Evolutionary conservation across 1,284 basidiomycete genomes (phyloP), one percentile per base, ranked within the genome.

Genomic region (Amylostereum chailletii): DNA sequence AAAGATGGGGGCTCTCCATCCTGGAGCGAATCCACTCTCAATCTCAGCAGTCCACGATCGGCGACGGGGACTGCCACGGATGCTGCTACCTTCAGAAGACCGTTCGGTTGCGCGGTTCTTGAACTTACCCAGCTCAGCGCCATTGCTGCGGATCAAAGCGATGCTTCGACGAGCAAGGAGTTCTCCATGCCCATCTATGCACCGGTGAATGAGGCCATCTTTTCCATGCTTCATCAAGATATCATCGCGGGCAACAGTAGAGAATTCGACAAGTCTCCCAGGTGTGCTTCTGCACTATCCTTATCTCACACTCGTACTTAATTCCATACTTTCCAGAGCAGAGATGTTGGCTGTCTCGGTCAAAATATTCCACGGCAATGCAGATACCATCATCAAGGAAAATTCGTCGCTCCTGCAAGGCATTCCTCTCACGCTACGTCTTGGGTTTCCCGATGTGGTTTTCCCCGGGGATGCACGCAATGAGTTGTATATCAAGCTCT

Each of bases 381-480:
- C 82, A 1, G 66, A 75, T 31, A 83, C 81, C 0, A 79, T 96
- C 54, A 74, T 91, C 10, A 80, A 79, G 46, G 91, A 95, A 64
- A 91, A 96, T 64, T 86, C 89, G 4, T 88, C 88, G 1, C 69
- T 95, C n/a, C 72, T 98, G 26, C 83, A 87, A 51, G 90, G 89
- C 55, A 79, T 82, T 4, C 86, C 93, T 0, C 75, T 86, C 37
- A 94, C 93, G 1, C 72, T 88, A 19, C 86, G 93, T 4, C 81
- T 99, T n/a, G 93, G 94, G 31, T 99, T 99, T 62, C 90, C 94
- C 0, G 95, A 98, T 59, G 93, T 96, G 1, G 94, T 96, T 6
- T 94, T 94, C 61, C 94, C 94, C 1, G 92, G 90, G 5, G 88
- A 93, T 55, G 70, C 80, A n/a, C 82, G 94, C 26, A 97, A 97